Evolutionary conservation across 345 rosid genomes (phyloP).

Genomic region (Ricinus communis): DNA sequence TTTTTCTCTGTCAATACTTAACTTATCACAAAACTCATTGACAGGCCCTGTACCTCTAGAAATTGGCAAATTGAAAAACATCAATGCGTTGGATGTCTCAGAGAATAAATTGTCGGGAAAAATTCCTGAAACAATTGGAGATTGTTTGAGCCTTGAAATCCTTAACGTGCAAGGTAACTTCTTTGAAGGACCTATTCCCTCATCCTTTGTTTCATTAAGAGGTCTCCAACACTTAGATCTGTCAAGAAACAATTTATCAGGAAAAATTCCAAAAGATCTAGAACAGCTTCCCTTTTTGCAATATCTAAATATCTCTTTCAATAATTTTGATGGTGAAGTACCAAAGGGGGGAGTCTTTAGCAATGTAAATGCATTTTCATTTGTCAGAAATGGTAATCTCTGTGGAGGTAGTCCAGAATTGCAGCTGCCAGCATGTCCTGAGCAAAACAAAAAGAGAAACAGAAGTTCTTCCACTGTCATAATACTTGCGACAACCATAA

Average conservation of each 20-base stretch:
- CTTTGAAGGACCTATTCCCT: conserved; percentile 15
- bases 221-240: conserved; percentile 12
- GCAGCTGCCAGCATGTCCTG: no score
- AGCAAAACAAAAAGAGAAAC: no score
- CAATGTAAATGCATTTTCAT: neutral
- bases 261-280: conserved; percentile 11
- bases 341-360: conserved; percentile 8
- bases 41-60: conserved; percentile 4
- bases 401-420: conserved; percentile 15
- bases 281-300: neutral
- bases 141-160: neutral
- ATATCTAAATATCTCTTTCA: conserved; percentile 11
- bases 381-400: conserved; percentile 7
- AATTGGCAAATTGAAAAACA: conserved; percentile 6
- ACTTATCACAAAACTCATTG: conserved; percentile 7
- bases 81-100: neutral
- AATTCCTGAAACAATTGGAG: conserved; percentile 10
- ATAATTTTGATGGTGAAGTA: conserved; percentile 17
- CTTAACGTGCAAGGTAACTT: neutral
- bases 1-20: neutral
- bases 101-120: conserved; percentile 6
- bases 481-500: no score
- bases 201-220: conserved; percentile 10
- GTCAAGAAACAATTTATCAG: conserved; percentile 16
- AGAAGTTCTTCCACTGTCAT: no score